Base-by-base conservation (phyloP, 306 rosid species). In the Senna tora region DNA sequence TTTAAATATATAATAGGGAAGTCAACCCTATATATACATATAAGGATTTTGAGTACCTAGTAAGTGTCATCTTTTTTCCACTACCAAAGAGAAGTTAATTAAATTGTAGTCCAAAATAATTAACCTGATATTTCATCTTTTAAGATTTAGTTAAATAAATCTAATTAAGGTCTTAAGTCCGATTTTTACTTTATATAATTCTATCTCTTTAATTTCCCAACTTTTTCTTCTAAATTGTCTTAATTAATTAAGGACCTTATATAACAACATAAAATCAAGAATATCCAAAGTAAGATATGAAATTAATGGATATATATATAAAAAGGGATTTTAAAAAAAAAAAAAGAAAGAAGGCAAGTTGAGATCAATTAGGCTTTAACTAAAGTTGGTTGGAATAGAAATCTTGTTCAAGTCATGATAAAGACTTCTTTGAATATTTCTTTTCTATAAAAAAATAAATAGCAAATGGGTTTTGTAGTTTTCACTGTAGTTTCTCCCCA, bases 401-500 rank as follows among this genome's bases (percentile, higher is more conserved):
- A 45, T 12, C 2, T 1, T 43, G 14, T 46, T 15, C 17, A 46
- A 4, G 7, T 14, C 8, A 46, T 46, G 19, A 46, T 46, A 46
- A 43, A 43, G 16, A 6, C 55, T 50, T 50, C 21, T 50, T n/a
- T 5, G 9, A n/a, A 50, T n/a, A 50, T 50, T n/a, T 50, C 8
- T 7, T 17, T 50, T 50, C 6, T 3, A n/a, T 7, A 1, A 50
- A n/a, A 50, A 16, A 51, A 19, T 1, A 45, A 17, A n/a, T 49
- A 36, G 17, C 51, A 54, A 75, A 38, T 76, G 16, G 61, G 25
- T 11, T 78, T 5, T 43, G 47, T 41, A 11, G 60, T 55, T 70
- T 62, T 17, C 25, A 7, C 6, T 12, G 36, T 60, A 39, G 25
- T 65, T 57, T 65, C 12, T 47, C 49, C 15, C 69, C n/a, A n/a